Base-by-base conservation (phyloP, 805 yeast species). In the Saccharomycopsis schoenii region DNA sequence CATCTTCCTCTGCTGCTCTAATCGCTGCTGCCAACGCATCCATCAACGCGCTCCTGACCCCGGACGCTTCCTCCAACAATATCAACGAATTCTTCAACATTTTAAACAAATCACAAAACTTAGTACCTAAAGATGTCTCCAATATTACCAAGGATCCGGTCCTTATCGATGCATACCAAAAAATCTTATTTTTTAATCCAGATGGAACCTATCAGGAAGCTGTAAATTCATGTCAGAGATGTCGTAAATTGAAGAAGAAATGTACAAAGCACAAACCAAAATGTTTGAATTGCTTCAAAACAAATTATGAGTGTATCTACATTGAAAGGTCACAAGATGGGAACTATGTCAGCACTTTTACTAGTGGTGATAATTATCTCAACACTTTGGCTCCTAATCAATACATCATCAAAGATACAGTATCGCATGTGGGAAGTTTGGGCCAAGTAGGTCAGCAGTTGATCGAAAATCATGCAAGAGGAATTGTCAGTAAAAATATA, bases 191-290 rank as follows among this genome's bases (percentile, higher is more conserved):
- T 29, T 62, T 58, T 12, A 55, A 59, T n/a, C 21, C 34, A 10
- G 57, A 57, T 4, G 66, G 66, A 1, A 43, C 19, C n/a, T 54
- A 56, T 12, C n/a, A 58, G 4, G 61, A 41, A 6, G 66, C 66
- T 4, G 41, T 60, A 12, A 64, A 64, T 57, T 68, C 69, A n/a
- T 69, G 71, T 58, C 70, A 68, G 41, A 42, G 70, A n/a, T 69
- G 71, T 40, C 62, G 70, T 15, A 65, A 62, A 29, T 62, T 68
- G 12, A 80, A 79, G 65, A 77, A 78, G 74, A 79, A 79, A 65
- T 79, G 83, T 67, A 81, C 80, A 61, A 81, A 79, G 65, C 81
- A 77, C 60, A 72, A 72, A 47, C 83, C 83, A 1, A 77, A 76
- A 21, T 80, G 83, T 68, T 71, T 74, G 42, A 80, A 80, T 57